Conservation (phyloP, 2,329 filamentous ascomycete genomes). For the Huntiella omanensis region DNA sequence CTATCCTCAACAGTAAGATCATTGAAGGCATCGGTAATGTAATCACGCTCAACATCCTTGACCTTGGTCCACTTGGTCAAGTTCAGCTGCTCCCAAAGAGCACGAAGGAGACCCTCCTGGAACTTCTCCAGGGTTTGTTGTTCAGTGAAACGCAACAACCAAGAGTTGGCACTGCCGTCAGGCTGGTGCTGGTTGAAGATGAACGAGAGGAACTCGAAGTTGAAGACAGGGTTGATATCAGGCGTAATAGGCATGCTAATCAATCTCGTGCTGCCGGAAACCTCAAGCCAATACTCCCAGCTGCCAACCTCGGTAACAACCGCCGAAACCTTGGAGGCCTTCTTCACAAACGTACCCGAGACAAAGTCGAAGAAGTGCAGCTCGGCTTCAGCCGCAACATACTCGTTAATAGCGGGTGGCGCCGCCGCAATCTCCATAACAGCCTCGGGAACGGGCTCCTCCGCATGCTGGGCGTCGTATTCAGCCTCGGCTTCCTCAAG, state of each 20-base stretch:
- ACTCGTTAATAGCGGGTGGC: conserved; percentile 52
- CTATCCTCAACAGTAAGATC: conserved; percentile 83
- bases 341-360: conserved; percentile 64
- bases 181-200: conserved; percentile 94
- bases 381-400: conserved; percentile 61
- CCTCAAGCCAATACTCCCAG: conserved; percentile 93
- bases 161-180: conserved; percentile 83
- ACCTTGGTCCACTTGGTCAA: conserved; percentile 85
- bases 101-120: conserved; percentile 86
- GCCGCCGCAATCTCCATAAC: neutral
- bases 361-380: conserved; percentile 87
- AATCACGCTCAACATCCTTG: conserved; percentile 82
- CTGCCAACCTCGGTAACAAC: conserved; percentile 70
- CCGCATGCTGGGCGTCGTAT: neutral
- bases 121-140: conserved; percentile 65
- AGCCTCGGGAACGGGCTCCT: conserved; percentile 1
- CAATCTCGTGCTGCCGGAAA: conserved; percentile 64
- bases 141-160: conserved; percentile 83
- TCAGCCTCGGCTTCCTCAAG: neutral
- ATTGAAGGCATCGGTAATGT: conserved; percentile 87
- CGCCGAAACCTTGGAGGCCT: conserved; percentile 57
- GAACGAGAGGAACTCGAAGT: conserved; percentile 96
- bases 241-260: conserved; percentile 68
- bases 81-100: conserved; percentile 91
- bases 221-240: conserved; percentile 96